Conservation (phyloP, 139 green algal species). For the Tetradesmus lagerheimii region DNA sequence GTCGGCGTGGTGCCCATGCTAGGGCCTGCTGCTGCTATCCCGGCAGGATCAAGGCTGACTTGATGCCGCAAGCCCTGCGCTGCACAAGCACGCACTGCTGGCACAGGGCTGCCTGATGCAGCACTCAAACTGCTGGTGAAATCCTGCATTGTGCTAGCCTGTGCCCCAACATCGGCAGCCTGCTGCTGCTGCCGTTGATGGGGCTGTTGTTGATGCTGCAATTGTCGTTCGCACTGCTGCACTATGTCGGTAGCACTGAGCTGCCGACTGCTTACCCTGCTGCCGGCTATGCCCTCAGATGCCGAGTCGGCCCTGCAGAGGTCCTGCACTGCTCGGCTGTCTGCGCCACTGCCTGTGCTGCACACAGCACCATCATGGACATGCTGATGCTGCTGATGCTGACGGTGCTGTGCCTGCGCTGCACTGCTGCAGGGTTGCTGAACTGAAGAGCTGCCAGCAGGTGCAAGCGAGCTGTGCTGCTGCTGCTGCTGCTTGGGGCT, state of each 20-base stretch:
- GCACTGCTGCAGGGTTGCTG: neutral
- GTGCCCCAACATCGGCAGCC: neutral
- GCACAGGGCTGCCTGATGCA: constrained; percentile 8
- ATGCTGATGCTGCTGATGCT: neutral
- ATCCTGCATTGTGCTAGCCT: neutral
- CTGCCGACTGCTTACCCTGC: neutral
- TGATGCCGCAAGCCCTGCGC: neutral
- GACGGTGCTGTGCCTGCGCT: neutral
- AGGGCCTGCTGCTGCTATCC: neutral
- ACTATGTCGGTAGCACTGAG: neutral
- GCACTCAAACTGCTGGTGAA: neutral
- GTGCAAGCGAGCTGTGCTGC: neutral
- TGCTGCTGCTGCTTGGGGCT: neutral
- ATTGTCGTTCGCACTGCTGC: neutral
- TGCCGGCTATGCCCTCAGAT: neutral
- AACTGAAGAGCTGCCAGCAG: neutral
- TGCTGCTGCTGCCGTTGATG: neutral
- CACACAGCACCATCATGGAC: neutral
- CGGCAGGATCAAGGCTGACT: constrained; percentile 1
- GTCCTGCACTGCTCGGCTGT: neutral
- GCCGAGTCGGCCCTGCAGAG: constrained; percentile 33
- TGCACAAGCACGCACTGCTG: neutral
- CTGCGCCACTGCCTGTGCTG: neutral
- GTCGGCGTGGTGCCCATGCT: neutral
- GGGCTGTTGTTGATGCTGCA: neutral